Percentiles rank a stretch among this genome's conserved stretches.
phyloP scores from a whole-genome alignment of 2,329 filamentous ascomycete species.

The Colletotrichum simmondsii region DNA sequence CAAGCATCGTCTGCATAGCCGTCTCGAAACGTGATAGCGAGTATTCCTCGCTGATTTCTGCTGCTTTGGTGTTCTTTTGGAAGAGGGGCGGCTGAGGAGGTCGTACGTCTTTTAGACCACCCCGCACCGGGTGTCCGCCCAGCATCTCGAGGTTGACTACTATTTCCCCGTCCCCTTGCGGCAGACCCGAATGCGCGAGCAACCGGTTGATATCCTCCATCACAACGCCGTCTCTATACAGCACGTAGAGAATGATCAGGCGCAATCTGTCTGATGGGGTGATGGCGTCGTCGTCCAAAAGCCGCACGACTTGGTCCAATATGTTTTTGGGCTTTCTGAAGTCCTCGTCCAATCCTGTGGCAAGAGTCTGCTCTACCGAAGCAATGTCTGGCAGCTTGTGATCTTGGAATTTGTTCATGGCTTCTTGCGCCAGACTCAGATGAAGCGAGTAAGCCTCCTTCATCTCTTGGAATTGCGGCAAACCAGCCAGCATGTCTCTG shows the following conservation, averaged over 20 bases:
- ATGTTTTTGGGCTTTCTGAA: constrained; percentile 91
- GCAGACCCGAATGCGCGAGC: constrained; percentile 83
- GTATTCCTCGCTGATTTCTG: constrained; percentile 77
- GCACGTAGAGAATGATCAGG: constrained; percentile 84
- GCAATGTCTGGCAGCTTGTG: constrained; percentile 89
- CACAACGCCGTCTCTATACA: constrained; percentile 88
- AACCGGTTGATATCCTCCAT: constrained; percentile 86
- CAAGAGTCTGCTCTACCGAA: constrained; percentile 87
- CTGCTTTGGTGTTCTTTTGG: constrained; percentile 68
- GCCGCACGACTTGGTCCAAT: constrained; percentile 83
- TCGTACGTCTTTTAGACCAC: constrained; percentile 78
- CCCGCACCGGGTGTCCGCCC: constrained; percentile 74
- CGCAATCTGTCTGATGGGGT: constrained; percentile 80
- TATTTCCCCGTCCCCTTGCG: constrained; percentile 76
- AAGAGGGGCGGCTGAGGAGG: constrained; percentile 77
- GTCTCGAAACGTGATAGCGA: constrained; percentile 90
- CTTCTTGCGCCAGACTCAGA: constrained; percentile 95
- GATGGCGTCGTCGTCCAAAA: constrained; percentile 88
- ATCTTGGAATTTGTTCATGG: constrained; percentile 91
- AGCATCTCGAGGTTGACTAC: constrained; percentile 84
- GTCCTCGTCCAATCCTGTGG: constrained; percentile 93
- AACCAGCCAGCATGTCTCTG: constrained; percentile 94
- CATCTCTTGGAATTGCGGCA: constrained; percentile 95
- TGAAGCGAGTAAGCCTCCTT: constrained; percentile 96
- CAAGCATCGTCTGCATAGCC: constrained; percentile 83